Conservation (phyloP, 2,329 filamentous ascomycete genomes). For the Pyrenochaeta sp. region DNA sequence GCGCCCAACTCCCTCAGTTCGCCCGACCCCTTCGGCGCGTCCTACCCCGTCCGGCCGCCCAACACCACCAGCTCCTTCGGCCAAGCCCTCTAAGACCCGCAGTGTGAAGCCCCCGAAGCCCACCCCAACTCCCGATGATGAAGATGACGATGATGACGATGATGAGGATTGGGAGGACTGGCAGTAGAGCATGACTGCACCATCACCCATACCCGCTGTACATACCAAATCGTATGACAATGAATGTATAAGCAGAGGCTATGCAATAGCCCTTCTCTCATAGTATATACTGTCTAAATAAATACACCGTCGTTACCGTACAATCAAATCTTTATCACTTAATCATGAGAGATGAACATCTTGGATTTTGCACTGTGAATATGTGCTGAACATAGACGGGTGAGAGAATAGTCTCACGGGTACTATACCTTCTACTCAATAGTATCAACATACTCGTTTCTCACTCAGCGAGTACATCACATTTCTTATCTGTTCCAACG, state of each 20-base stretch:
- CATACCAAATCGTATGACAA: background rate
- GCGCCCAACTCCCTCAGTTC: slow-evolving; percentile 12
- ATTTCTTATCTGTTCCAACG: too few species aligned
- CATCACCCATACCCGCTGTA: background rate
- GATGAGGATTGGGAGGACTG: slow-evolving; percentile 1
- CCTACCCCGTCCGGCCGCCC: slow-evolving; percentile 2
- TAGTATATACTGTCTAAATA: background rate
- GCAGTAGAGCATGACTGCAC: background rate
- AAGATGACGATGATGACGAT: slow-evolving; percentile 13
- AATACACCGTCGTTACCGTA: slow-evolving; percentile 7
- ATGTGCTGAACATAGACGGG: too few species aligned
- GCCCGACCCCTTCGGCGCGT: slow-evolving; percentile 11
- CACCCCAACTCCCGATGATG: slow-evolving; percentile 14
- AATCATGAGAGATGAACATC: too few species aligned
- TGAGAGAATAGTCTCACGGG: too few species aligned
- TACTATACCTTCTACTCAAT: too few species aligned
- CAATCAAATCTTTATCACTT: too few species aligned
- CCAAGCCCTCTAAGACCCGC: background rate
- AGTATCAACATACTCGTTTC: too few species aligned
- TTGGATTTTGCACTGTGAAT: too few species aligned
- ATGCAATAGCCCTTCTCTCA: background rate
- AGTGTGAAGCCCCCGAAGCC: slow-evolving; percentile 9
- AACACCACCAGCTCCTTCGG: background rate
- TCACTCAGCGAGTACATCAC: too few species aligned
- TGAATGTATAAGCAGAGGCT: background rate